Percentiles rank a stretch among this genome's conserved stretches.
phyloP scores from a whole-genome alignment of 2,329 filamentous ascomycete species.

The Knufia fluminis region DNA sequence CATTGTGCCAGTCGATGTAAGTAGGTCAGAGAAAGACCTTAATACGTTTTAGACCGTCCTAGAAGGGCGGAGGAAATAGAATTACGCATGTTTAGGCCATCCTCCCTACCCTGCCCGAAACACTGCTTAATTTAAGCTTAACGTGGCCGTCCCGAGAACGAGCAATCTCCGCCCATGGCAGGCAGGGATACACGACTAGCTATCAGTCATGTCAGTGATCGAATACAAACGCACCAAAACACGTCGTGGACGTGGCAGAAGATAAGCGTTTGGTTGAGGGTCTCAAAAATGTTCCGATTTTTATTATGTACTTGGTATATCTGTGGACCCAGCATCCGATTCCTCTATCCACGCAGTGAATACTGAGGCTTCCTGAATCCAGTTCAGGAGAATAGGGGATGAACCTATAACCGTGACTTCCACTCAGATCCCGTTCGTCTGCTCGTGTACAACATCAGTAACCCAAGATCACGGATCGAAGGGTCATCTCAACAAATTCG shows the following conservation, averaged over 20 bases:
- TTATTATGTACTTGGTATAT: constrained; percentile 32
- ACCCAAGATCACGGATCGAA: constrained; percentile 30
- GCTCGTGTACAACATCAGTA: constrained; percentile 6
- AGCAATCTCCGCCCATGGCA: too few relatives aligned
- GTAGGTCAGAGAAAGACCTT: too few relatives aligned
- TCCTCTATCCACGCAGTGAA: constrained; percentile 32
- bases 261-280: neutral
- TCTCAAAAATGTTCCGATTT: constrained; percentile 15
- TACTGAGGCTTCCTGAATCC: constrained; percentile 31
- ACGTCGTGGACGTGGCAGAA: neutral
- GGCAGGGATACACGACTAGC: too few relatives aligned
- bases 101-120: too few relatives aligned
- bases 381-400: constrained; percentile 47
- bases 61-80: too few relatives aligned
- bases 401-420: constrained; percentile 35
- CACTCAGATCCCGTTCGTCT: constrained; percentile 7
- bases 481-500: constrained; percentile 26
- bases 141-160: too few relatives aligned
- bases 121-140: too few relatives aligned
- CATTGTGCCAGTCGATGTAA: too few relatives aligned
- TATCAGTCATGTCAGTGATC: too few relatives aligned
- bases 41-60: too few relatives aligned
- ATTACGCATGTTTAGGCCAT: too few relatives aligned
- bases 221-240: too few relatives aligned
- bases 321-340: constrained; percentile 41